phyloP scores from a whole-genome alignment of 768 basidiomycete genomes.

The Boletus pseudopeckii region DNA sequence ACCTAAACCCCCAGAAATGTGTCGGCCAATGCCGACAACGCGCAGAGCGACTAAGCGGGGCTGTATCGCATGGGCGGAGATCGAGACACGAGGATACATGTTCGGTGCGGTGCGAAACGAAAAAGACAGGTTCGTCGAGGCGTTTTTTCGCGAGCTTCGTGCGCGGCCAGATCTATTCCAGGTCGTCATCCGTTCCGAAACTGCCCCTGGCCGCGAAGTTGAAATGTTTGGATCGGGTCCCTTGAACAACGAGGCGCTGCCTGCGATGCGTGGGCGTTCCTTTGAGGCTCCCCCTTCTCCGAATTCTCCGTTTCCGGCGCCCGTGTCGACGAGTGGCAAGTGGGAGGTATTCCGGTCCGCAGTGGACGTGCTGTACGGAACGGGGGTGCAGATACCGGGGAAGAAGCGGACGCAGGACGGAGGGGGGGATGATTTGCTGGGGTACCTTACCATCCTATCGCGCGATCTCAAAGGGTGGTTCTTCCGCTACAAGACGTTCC shows the following conservation, averaged over 20 bases:
- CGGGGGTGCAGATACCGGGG: not conserved
- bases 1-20: not conserved
- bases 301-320: not conserved
- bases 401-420: no score
- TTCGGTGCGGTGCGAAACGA: conserved; percentile 33
- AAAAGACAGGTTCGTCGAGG: conserved; percentile 21
- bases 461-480: conserved; percentile 12
- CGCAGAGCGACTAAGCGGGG: conserved; percentile 11
- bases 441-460: conserved; percentile 6
- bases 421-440: not conserved
- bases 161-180: conserved; percentile 32
- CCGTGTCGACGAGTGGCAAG: not conserved
- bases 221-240: conserved; percentile 26
- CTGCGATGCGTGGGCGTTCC: conserved; percentile 7
- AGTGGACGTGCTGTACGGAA: conserved; percentile 23
- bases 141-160: conserved; percentile 30
- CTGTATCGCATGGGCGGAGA: conserved; percentile 23
- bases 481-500: conserved; percentile 31
- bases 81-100: conserved; percentile 24
- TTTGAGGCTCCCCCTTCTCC: conserved; percentile 24
- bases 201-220: conserved; percentile 20
- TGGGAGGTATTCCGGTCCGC: conserved; percentile 18
- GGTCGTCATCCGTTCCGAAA: conserved; percentile 30
- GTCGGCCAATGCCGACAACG: conserved; percentile 1
- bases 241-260: conserved; percentile 3